Evolutionary conservation across 352 stramenopile genomes (phyloP).

Genomic region (Halophytophthora polymorphica): DNA sequence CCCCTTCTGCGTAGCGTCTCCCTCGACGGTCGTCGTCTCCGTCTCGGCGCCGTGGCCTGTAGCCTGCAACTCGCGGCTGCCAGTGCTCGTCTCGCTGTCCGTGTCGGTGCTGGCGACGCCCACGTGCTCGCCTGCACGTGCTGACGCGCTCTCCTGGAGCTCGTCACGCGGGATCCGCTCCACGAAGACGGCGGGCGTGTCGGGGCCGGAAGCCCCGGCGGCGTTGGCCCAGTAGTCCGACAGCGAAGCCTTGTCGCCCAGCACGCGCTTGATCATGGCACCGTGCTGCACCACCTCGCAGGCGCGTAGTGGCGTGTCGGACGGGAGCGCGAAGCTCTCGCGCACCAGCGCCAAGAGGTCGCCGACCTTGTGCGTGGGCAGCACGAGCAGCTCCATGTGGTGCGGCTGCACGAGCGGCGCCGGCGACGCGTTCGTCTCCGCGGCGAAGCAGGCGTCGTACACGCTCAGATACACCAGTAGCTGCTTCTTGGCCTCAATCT

Average conservation of each 20-base stretch:
- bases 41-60: neutral
- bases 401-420: constrained; percentile 24
- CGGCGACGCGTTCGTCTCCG: constrained; percentile 25
- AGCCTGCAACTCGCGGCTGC: neutral
- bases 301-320: constrained; percentile 39
- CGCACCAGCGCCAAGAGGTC: constrained; percentile 57
- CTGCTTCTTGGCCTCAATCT: constrained; percentile 86
- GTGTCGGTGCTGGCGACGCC: neutral
- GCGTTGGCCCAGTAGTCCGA: constrained; percentile 44
- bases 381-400: constrained; percentile 63
- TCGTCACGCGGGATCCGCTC: constrained; percentile 42
- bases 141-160: constrained; percentile 5
- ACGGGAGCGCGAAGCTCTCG: constrained; percentile 37
- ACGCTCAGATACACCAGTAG: constrained; percentile 71
- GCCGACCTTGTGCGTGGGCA: constrained; percentile 40
- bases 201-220: constrained; percentile 25
- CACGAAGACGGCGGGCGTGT: constrained; percentile 49
- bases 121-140: neutral
- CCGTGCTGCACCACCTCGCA: constrained; percentile 66
- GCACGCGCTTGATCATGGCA: constrained; percentile 43
- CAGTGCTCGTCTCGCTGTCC: neutral
- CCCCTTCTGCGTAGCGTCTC: neutral
- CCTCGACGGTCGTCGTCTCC: neutral
- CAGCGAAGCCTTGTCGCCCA: constrained; percentile 39
- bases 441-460: constrained; percentile 70